Conservation (phyloP, 2,329 filamentous ascomycete species). For the Cladosporium sp. region DNA sequence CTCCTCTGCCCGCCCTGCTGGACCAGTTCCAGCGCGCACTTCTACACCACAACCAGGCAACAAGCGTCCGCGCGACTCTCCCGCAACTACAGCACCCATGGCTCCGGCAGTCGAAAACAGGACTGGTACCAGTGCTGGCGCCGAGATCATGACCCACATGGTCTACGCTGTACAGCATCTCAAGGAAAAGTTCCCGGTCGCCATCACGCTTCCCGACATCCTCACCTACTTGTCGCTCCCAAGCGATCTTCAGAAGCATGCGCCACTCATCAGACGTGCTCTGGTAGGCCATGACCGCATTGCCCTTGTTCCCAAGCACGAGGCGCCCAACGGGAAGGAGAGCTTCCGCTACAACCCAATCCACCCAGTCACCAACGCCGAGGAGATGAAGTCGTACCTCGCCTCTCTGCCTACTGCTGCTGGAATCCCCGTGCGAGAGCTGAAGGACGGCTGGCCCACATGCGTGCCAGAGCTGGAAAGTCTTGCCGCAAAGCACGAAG, state of each 20-base stretch:
- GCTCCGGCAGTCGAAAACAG: conserved; percentile 28
- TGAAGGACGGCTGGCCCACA: conserved; percentile 93
- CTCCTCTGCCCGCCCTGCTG: conserved; percentile 30
- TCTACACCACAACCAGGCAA: conserved; percentile 21
- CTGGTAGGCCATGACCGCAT: conserved; percentile 68
- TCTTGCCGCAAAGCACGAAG: conserved; percentile 75
- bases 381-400: conserved; percentile 76
- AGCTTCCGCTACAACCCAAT: conserved; percentile 82
- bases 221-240: conserved; percentile 76
- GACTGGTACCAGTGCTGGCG: conserved; percentile 64
- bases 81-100: not conserved
- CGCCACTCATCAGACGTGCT: conserved; percentile 66
- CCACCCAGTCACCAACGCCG: conserved; percentile 77
- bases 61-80: conserved; percentile 17
- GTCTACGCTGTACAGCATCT: conserved; percentile 84
- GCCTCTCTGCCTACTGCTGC: conserved; percentile 79
- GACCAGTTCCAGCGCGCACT: conserved; percentile 28
- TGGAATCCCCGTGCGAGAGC: conserved; percentile 80
- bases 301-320: conserved; percentile 52
- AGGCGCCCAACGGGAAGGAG: conserved; percentile 53
- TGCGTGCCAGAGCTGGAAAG: conserved; percentile 76
- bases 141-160: conserved; percentile 83
- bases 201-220: conserved; percentile 74
- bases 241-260: conserved; percentile 42
- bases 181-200: conserved; percentile 63